A percentile compares a stretch with the other conserved stretches of the same genome.
Conservation (phyloP, 2,329 filamentous ascomycete species). For the Bretziella fagacearum region DNA sequence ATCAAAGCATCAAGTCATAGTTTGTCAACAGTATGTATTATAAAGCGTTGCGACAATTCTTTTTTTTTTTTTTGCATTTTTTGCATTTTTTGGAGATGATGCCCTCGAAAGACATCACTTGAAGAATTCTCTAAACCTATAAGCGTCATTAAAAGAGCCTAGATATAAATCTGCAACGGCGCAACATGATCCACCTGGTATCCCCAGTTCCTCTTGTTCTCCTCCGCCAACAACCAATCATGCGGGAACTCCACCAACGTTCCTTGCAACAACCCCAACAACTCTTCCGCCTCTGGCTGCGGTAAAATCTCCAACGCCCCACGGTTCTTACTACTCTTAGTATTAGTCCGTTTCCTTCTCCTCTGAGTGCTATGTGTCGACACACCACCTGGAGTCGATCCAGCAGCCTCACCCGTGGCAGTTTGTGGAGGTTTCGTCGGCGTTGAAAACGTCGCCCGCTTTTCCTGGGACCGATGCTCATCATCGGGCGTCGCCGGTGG, state of each 20-base stretch:
- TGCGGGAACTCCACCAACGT: slow-evolving; percentile 86
- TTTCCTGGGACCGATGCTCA: slow-evolving; percentile 22
- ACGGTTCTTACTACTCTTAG: slow-evolving; percentile 48
- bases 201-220: slow-evolving; percentile 87
- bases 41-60: background rate
- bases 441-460: slow-evolving; percentile 40
- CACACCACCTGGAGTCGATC: background rate
- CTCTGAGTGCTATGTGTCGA: slow-evolving; percentile 31
- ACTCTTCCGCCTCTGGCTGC: slow-evolving; percentile 59
- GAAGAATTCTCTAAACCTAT: too few relatives aligned
- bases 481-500: slow-evolving; percentile 11
- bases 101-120: too few relatives aligned
- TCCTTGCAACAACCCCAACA: slow-evolving; percentile 70
- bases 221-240: slow-evolving; percentile 85
- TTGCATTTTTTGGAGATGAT: background rate
- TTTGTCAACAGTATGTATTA: too few relatives aligned
- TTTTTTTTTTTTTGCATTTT: background rate
- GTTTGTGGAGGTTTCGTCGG: slow-evolving; percentile 31
- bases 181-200: slow-evolving; percentile 94
- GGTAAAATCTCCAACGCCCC: slow-evolving; percentile 62
- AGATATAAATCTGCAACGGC: slow-evolving; percentile 73
- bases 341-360: slow-evolving; percentile 50
- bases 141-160: too few relatives aligned
- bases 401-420: background rate
- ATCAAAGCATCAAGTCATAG: too few relatives aligned